Percentiles rank a stretch among this genome's conserved stretches.
Conservation (phyloP, 2,329 filamentous ascomycete species). For the Metarhizium humberi region DNA sequence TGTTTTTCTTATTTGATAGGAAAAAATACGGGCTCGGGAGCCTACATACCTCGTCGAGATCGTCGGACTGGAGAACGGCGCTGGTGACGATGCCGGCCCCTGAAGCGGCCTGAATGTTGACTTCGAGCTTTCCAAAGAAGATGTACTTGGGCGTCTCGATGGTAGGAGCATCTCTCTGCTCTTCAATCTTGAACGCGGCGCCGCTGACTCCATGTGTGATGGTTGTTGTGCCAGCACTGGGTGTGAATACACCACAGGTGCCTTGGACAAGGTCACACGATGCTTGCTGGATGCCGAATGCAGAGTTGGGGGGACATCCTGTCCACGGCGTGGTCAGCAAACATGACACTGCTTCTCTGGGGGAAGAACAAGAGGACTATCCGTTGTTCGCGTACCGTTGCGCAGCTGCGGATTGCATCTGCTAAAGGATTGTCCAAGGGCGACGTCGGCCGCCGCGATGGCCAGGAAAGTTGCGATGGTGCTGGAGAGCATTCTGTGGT, state of each 20-base stretch:
- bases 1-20: no score
- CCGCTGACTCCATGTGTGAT: conserved; percentile 18
- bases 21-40: neutral
- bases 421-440: neutral
- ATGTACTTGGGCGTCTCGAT: conserved; percentile 69
- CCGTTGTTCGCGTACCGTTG: neutral
- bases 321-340: neutral
- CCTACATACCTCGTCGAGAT: conserved; percentile 14
- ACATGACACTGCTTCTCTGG: no score
- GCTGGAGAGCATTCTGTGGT: neutral
- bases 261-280: conserved; percentile 57
- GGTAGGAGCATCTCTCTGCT: conserved; percentile 46
- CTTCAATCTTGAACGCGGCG: conserved; percentile 43
- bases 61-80: conserved; percentile 65
- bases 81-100: conserved; percentile 71
- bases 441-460: neutral
- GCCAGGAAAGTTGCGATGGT: neutral
- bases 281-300: conserved; percentile 51
- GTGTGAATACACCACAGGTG: conserved; percentile 33
- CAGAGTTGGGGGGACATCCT: conserved; percentile 54
- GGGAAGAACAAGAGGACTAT: neutral
- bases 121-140: conserved; percentile 72
- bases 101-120: conserved; percentile 59
- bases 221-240: conserved; percentile 13
- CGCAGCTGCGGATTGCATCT: neutral